Conservation (phyloP, 2,329 filamentous ascomycete genomes). For the Diaporthe citrichinensis region DNA sequence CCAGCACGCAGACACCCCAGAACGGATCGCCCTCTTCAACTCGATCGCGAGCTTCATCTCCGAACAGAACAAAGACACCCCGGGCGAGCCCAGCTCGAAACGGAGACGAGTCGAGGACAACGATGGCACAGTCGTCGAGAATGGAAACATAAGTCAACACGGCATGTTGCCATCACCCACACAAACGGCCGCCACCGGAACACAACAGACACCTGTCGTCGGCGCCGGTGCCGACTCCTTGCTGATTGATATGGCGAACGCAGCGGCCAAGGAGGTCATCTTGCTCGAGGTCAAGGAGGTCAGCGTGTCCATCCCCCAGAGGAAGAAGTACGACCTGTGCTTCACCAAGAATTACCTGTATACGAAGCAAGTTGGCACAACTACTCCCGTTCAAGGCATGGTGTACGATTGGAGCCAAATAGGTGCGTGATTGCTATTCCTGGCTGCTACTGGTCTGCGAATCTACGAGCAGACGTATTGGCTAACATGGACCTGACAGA, state of each 20-base stretch:
- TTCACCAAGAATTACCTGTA: slow-evolving; percentile 73
- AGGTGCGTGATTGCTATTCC: slow-evolving; percentile 58
- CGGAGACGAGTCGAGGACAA: slow-evolving; percentile 36
- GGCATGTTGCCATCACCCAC: slow-evolving; percentile 33
- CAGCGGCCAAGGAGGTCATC: slow-evolving; percentile 64
- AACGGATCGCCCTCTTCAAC: slow-evolving; percentile 68
- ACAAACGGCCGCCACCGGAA: slow-evolving; percentile 16
- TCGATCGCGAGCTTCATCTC: slow-evolving; percentile 47
- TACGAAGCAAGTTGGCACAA: slow-evolving; percentile 66
- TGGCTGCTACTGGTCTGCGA: neutral
- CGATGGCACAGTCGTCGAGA: slow-evolving; percentile 18
- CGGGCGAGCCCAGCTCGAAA: slow-evolving; percentile 40
- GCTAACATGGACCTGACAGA: slow-evolving; percentile 55
- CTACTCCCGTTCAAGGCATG: slow-evolving; percentile 65
- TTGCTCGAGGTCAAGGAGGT: slow-evolving; percentile 76
- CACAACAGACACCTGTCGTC: slow-evolving; percentile 16
- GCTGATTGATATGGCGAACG: slow-evolving; percentile 44
- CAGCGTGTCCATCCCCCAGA: slow-evolving; percentile 75
- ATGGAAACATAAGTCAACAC: slow-evolving; percentile 24
- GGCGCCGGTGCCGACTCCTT: slow-evolving; percentile 42
- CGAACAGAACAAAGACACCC: slow-evolving; percentile 29
- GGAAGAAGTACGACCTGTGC: slow-evolving; percentile 77
- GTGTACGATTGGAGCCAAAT: slow-evolving; percentile 74
- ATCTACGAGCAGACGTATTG: too few relatives aligned
- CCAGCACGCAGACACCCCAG: slow-evolving; percentile 61